A percentile compares a stretch with the other conserved stretches of the same genome.
Evolutionary conservation across 176 grass and related monocot genomes (phyloP).

Genomic region (Dactylis glomerata): DNA sequence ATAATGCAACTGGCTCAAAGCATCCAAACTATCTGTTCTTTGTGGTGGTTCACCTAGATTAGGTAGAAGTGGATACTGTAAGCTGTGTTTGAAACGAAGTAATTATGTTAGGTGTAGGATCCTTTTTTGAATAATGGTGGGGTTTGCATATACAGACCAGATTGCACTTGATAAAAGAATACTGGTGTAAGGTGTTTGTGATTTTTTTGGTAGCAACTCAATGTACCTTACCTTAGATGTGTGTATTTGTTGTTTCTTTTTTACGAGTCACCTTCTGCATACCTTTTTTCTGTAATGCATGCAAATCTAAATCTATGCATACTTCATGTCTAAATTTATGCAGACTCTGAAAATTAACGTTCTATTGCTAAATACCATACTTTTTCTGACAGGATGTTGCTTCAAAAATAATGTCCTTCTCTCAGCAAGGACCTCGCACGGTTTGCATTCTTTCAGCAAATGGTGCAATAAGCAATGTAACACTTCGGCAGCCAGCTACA

Average conservation of each 20-base stretch:
- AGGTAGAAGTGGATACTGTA: neutral
- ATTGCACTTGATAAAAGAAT: neutral
- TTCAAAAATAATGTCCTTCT: slow-evolving; percentile 99
- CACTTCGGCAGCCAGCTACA: slow-evolving; percentile 90
- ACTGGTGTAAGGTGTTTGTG: neutral
- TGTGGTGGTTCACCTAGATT: neutral
- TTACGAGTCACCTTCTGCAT: neutral
- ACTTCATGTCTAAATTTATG: neutral
- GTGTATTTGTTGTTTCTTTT: neutral
- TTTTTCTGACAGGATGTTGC: slow-evolving; percentile 78
- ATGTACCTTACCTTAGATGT: neutral
- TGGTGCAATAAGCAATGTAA: slow-evolving; percentile 95
- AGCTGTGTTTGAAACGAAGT: neutral
- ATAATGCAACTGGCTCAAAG: neutral
- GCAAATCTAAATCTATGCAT: neutral
- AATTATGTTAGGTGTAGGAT: neutral
- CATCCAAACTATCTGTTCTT: neutral
- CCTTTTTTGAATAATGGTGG: neutral
- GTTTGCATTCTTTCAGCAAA: slow-evolving; percentile 98
- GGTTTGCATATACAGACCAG: neutral
- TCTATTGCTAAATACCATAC: slow-evolving; percentile 26
- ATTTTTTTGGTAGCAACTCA: neutral
- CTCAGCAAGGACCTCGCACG: slow-evolving; percentile 94
- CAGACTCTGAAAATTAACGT: neutral
- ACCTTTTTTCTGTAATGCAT: neutral